Evolutionary conservation across 2,329 filamentous ascomycete genomes (phyloP), one percentile per base, ranked within the genome.

Genomic region (Lachnellula subtilissima): DNA sequence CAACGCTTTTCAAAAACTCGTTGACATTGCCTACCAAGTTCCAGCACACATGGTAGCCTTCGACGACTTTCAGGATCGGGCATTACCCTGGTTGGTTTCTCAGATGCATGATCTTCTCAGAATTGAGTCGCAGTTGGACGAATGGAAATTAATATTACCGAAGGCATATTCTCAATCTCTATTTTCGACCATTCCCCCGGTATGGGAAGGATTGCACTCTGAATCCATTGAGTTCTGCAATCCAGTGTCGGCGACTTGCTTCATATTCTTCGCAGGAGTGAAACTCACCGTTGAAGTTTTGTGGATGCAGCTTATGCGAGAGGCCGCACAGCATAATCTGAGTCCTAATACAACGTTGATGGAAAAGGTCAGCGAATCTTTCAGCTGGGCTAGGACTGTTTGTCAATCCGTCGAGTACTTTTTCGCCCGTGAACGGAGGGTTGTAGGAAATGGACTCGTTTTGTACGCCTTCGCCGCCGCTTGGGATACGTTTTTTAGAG

Each of bases 351-450:
- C 50, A 5, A 37, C 57, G 23, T 37, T 60, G 15, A 42, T 46
- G 9, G 25, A 47, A 23, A 53, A 52, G 0, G 35, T 55, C 7
- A 35, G 53, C 2, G 56, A 61, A 32, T 48, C 43, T 23, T 57
- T 56, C 22, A 46, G 59, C n/a, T 61, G 59, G 59, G 53, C 56
- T 4, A 22, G 54, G 15, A 54, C 48, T 12, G 56, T 54, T 9
- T 61, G 59, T 47, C 56, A 57, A 32, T 61, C 56, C 23, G 12
- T 59, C 5, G 59, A 61, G 14, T 55, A 59, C 42, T 57, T 61
- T 22, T 54, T 59, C 32, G 53, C 52, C 12, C 22, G 52, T 3
- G 50, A 55, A 25, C 35, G 42, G 5, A 57, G 47, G 14, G 53
- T 57, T 6, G 40, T 53, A 3, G 56, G 54, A 22, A 54, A 51